A percentile compares a stretch with the other conserved stretches of the same genome.
phyloP scores from a whole-genome alignment of 83 land plant species.

The Isoetes engelmannii region DNA sequence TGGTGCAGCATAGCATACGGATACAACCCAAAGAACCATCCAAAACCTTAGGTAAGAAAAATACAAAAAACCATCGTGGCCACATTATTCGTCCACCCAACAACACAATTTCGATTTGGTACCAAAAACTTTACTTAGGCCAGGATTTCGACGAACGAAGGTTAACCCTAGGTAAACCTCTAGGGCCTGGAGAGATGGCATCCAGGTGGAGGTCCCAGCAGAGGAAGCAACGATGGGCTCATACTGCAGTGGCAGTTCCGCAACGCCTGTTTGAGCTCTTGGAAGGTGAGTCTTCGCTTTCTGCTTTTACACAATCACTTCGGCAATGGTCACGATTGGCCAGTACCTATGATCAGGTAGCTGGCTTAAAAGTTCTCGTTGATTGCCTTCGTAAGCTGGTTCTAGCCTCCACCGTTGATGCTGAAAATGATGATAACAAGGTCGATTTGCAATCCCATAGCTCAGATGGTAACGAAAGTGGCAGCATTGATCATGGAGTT shows the following conservation, averaged over 20 bases:
- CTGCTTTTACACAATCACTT: conserved; percentile 28
- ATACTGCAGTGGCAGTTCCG: conserved; percentile 56
- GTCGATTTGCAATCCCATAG: not conserved
- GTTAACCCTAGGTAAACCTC: too few species aligned
- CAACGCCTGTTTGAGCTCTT: not conserved
- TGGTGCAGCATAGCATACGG: too few species aligned
- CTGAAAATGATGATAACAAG: not conserved
- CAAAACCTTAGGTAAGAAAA: too few species aligned
- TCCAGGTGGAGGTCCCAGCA: conserved; percentile 81
- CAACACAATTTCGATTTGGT: too few species aligned
- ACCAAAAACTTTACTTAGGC: too few species aligned
- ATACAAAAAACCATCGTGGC: too few species aligned
- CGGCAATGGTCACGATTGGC: conserved; percentile 32
- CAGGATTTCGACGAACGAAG: too few species aligned
- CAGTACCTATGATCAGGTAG: conserved; percentile 50
- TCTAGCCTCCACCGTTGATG: too few species aligned
- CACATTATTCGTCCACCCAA: too few species aligned
- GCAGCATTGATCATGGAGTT: not conserved
- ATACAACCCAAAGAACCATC: too few species aligned
- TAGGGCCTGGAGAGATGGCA: conserved; percentile 35
- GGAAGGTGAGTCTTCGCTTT: conserved; percentile 2
- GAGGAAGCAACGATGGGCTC: conserved; percentile 69
- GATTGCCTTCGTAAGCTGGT: conserved; percentile 20
- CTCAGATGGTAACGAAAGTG: conserved; percentile 1
- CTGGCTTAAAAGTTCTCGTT: conserved; percentile 44